Conservation (phyloP, 352 stramenopile genomes). For the Pythium diclinum region DNA sequence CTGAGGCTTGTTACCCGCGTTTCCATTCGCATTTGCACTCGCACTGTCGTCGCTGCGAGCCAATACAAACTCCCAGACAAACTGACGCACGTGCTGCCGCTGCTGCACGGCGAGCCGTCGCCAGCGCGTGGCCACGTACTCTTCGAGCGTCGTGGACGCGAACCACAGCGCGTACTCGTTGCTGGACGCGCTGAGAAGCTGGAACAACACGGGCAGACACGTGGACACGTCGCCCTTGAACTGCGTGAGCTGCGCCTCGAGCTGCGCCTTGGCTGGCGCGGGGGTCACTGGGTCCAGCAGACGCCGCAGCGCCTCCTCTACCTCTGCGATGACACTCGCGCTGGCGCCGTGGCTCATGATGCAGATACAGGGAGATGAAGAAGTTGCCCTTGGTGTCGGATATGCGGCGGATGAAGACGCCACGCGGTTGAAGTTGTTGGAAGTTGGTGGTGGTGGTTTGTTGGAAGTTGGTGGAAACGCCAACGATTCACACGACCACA, state of each 20-base stretch:
- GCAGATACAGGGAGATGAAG: not conserved
- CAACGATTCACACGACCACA: not conserved
- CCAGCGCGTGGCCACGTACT: constrained; percentile 71
- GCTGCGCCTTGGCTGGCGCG: constrained; percentile 37
- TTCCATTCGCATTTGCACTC: not conserved
- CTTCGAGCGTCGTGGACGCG: constrained; percentile 61
- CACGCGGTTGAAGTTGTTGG: not conserved
- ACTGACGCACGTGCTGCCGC: constrained; percentile 48
- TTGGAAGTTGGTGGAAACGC: constrained; percentile 1
- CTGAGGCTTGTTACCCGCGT: not conserved
- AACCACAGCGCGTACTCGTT: constrained; percentile 83
- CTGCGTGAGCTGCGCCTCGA: constrained; percentile 57
- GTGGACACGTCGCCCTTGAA: constrained; percentile 52
- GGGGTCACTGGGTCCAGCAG: constrained; percentile 63
- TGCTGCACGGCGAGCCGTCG: constrained; percentile 39
- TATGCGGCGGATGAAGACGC: not conserved
- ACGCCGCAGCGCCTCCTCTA: constrained; percentile 52
- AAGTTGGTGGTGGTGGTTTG: not conserved
- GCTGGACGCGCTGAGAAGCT: constrained; percentile 51
- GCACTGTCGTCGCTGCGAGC: constrained; percentile 12
- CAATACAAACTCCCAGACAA: constrained; percentile 62
- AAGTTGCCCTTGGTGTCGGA: constrained; percentile 12
- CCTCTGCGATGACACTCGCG: constrained; percentile 44
- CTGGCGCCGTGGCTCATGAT: constrained; percentile 19
- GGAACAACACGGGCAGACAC: constrained; percentile 66